Evolutionary conservation across 2,329 filamentous ascomycete species (phyloP).

Genomic region (Cladosporium sp.): DNA sequence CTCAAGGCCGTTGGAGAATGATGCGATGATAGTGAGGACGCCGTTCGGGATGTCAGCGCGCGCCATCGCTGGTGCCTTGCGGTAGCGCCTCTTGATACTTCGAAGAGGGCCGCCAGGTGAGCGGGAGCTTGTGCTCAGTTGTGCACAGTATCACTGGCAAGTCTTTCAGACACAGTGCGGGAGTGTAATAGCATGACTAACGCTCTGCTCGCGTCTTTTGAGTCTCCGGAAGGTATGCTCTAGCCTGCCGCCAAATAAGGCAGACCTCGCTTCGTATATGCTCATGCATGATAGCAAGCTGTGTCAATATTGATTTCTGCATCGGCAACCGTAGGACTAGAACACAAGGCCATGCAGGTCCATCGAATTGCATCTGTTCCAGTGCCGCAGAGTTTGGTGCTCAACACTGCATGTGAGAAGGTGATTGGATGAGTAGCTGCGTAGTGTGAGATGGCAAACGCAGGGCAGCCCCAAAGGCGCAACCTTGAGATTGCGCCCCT

Average conservation of each 20-base stretch:
- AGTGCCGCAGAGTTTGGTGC: neutral
- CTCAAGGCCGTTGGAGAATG: conserved; percentile 43
- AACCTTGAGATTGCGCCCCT: neutral
- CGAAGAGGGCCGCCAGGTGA: too few species aligned
- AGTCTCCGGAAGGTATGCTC: too few species aligned
- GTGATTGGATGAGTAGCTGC: neutral
- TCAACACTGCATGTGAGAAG: neutral
- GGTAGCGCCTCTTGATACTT: neutral
- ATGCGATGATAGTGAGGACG: conserved; percentile 40
- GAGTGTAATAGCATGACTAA: too few species aligned
- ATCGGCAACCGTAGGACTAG: neutral
- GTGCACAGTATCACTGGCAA: neutral
- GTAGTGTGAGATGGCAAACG: neutral
- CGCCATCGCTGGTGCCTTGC: conserved; percentile 14
- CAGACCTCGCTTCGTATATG: neutral
- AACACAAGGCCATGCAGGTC: conserved; percentile 1
- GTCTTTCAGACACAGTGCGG: too few species aligned
- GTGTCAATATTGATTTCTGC: conserved; percentile 5
- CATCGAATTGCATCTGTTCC: neutral
- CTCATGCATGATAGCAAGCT: neutral
- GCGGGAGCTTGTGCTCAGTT: neutral
- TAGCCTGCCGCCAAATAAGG: neutral
- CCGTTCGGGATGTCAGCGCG: conserved; percentile 21
- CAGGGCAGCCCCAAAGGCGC: neutral
- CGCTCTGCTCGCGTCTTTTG: too few species aligned